Percentiles rank a stretch among this genome's conserved stretches.
phyloP scores from a whole-genome alignment of 2,329 filamentous ascomycete genomes.

The Apiospora aurea region DNA sequence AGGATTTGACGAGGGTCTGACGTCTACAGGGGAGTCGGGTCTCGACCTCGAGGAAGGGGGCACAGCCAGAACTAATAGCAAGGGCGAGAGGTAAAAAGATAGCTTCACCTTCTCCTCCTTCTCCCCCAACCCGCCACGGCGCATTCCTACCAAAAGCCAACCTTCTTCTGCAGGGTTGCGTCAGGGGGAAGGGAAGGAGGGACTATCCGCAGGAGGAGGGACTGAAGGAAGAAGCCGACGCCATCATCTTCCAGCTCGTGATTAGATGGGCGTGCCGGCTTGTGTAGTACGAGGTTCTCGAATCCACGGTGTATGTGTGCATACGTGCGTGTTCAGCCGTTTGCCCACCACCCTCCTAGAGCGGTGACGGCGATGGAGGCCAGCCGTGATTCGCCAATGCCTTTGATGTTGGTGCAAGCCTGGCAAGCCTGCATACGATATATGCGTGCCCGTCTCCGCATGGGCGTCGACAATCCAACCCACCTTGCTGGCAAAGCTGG shows the following conservation, averaged over 20 bases:
- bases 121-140: not conserved
- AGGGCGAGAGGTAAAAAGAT: not conserved
- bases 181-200: not conserved
- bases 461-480: too few species aligned
- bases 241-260: not conserved
- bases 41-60: not conserved
- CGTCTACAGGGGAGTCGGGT: not conserved
- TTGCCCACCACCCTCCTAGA: not conserved
- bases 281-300: not conserved
- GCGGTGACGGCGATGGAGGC: not conserved
- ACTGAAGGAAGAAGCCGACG: not conserved
- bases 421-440: not conserved
- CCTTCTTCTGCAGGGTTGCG: not conserved
- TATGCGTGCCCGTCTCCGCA: slow-evolving; percentile 6
- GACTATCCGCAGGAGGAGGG: not conserved
- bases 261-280: not conserved
- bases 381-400: not conserved
- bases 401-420: not conserved
- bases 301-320: not conserved
- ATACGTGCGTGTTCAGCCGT: not conserved
- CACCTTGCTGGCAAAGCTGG: not conserved
- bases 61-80: not conserved
- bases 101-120: not conserved
- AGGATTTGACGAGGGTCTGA: not conserved
- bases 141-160: not conserved